Evolutionary conservation across 345 rosid species (phyloP).

Genomic region (Eucalyptus polyanthemos): DNA sequence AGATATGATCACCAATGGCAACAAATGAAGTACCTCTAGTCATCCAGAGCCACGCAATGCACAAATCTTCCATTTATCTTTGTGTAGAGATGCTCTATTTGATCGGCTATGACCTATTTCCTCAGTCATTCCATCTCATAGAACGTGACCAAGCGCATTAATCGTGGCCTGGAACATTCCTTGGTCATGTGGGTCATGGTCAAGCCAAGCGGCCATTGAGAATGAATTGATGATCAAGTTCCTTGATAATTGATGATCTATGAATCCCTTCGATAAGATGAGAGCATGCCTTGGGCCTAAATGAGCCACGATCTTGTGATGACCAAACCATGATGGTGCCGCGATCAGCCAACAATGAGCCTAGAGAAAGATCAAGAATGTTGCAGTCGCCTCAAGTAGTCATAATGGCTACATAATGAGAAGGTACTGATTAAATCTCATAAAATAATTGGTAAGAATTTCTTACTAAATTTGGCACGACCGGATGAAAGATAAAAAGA

Average conservation of each 20-base stretch:
- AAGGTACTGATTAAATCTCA: background rate
- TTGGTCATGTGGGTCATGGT: background rate
- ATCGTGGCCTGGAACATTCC: no score
- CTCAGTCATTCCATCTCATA: no score
- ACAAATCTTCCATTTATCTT: no score
- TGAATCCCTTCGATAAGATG: no score
- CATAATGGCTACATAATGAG: background rate
- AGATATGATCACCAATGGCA: background rate
- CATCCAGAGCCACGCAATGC: background rate
- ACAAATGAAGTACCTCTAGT: background rate
- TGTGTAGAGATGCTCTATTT: no score
- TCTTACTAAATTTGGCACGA: background rate
- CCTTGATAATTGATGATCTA: no score
- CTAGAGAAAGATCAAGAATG: background rate
- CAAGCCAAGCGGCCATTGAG: background rate
- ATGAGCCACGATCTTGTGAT: no score
- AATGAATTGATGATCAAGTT: no score
- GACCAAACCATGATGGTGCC: no score
- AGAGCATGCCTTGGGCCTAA: no score
- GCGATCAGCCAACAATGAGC: fast-evolving
- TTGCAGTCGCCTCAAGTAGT: background rate
- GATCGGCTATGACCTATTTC: no score
- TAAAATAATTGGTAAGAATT: background rate
- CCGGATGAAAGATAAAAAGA: no score
- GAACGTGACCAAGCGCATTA: background rate